Evolutionary conservation across 331 rosid species (phyloP), one percentile per base, ranked within the genome.

Genomic region (Spiraea crenata): DNA sequence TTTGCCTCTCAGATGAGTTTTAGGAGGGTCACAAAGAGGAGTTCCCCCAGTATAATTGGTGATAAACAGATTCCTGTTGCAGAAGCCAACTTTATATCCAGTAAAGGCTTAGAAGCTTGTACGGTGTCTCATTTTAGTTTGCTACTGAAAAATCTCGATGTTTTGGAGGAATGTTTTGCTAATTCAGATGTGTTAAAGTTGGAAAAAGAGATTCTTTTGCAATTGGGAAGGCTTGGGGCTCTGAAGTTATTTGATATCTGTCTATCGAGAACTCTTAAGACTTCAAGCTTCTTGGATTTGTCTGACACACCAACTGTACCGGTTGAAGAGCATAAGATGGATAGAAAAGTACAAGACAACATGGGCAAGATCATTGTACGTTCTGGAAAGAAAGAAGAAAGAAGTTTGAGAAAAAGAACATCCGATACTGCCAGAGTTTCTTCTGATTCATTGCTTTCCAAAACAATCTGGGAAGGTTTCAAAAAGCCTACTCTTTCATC

Each of bases 211-310:
- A 91, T 93, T 67, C 68, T 82, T 15, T 48, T 70, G 83, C 92
- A 88, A 62, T 76, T 90, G 57, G 88, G 82, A 70, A 88, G 82
- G 85, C 92, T 93, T 62, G 99, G 99, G 73, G 96, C 82, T 35
- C 86, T 90, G 1, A 82, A 84, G 44, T 81, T 90, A 46, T 93
- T 89, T 42, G 65, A 89, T 37, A 63, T 80, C 49, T 81, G 88
- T 77, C 80, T 93, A 46, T 85, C 86, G 7, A 85, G 85, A 57
- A 77, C 87, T 34, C 77, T 78, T 56, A 78, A 80, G 79, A 65
- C 79, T 67, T 82, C 96, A 9, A 56, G 35, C 46, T 31, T 67
- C 67, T 67, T 74, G 31, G 80, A 77, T 61, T 69, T 67, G 39
- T 45, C 76, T 19, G 72, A 72, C 48, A 51, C 49, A 41, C 67